Evolutionary conservation across 78 protist species (phyloP).

Genomic region (Speleostelium caveatum): DNA sequence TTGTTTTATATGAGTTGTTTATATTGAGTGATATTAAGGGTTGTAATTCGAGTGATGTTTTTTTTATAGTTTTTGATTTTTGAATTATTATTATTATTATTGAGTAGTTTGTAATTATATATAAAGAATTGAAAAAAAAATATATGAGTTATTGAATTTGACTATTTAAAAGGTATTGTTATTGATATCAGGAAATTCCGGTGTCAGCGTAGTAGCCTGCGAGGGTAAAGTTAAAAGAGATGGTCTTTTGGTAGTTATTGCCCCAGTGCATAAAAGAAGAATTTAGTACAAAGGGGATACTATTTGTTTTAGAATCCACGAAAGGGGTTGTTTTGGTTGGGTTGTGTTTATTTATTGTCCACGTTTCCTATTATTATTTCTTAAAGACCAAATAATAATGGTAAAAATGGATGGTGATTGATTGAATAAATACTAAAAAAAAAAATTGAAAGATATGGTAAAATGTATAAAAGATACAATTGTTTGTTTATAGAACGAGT

Average conservation of each 20-base stretch:
- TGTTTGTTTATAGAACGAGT: too few species aligned
- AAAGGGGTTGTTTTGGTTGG: too few species aligned
- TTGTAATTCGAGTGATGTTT: not conserved
- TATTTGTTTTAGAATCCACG: slow-evolving; percentile 68
- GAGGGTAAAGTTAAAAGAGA: slow-evolving; percentile 68
- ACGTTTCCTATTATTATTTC: too few species aligned
- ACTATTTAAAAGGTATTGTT: slow-evolving; percentile 5
- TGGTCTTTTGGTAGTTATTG: slow-evolving; percentile 16
- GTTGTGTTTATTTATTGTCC: too few species aligned
- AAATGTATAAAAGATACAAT: too few species aligned
- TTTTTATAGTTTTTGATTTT: slow-evolving; percentile 10
- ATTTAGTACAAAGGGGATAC: slow-evolving; percentile 25
- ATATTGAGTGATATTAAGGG: not conserved
- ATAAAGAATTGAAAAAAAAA: not conserved
- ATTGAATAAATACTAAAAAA: too few species aligned
- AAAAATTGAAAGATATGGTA: too few species aligned
- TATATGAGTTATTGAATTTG: not conserved
- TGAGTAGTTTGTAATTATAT: too few species aligned
- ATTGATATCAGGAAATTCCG: slow-evolving; percentile 72
- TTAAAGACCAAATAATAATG: too few species aligned
- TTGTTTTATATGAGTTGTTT: not conserved
- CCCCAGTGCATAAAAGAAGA: slow-evolving; percentile 53
- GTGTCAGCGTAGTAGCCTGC: slow-evolving; percentile 69
- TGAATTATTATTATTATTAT: not conserved
- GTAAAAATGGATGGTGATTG: too few species aligned